Evolutionary conservation across 352 stramenopile genomes (phyloP), one percentile per base, ranked within the genome.

Genomic region (Albugo laibachii): DNA sequence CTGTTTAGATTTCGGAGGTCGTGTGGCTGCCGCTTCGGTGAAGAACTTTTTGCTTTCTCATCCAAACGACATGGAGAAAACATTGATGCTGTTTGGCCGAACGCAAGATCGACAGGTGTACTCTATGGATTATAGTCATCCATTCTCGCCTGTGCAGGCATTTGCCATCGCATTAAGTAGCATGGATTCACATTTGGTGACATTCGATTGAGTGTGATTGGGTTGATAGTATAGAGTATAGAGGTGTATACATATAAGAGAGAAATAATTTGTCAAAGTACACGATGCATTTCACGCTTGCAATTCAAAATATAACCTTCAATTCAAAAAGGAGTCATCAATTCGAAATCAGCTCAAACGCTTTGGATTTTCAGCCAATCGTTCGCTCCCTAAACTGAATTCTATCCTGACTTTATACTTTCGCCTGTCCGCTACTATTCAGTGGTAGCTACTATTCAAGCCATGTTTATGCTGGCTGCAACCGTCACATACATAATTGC

Each of bases 41-140:
- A 92, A 92, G 58, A 92, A 92, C 58, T 92, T 92, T 52, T 51
- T 85, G 58, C 60, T 89, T 11, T 79, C 72, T 15, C 68, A 88
- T 51, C 72, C 74, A 27, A 62, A 86, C 48, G 75, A 87, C 54
- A 85, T 84, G 68, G 75, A 85, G 62, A 83, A 84, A 58, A 86
- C 75, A 38, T 63, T 86, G 13, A 85, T 86, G 68, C 70, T 92
- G 3, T 88, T 89, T 41, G 77, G 80, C 13, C 74, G 79, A 47
- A 92, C 80, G 47, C 63, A 83, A 52, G 79, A 87, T 58, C 69
- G 73, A 0, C 72, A 92, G 49, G 75, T 92, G 38, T 92, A 91
- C 65, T 86, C 77, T 44, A 83, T 92, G 66, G 80, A 92, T 62
- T 91, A 87, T 53, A 62, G 61, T 15, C 70, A 84, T 49, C 79